Percentiles rank a stretch among this genome's conserved stretches.
Evolutionary conservation across 179 eudicot genomes (phyloP).

Genomic region (Silene vulgaris): DNA sequence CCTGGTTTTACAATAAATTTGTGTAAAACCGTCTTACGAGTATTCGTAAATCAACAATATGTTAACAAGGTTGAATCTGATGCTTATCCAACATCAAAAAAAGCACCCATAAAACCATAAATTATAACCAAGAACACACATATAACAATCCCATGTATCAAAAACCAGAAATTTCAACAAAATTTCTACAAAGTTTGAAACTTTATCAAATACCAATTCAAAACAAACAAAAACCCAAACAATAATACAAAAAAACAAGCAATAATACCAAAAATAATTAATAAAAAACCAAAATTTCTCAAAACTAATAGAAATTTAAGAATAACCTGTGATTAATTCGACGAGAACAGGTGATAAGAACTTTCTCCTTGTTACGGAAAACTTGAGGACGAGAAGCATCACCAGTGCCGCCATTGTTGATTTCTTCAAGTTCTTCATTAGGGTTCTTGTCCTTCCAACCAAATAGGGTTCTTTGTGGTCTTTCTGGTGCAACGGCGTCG

Average conservation of each 20-base stretch:
- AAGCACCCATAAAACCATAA: not conserved
- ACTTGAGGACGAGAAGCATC: not conserved
- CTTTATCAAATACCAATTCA: not conserved
- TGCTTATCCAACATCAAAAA: no score
- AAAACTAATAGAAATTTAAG: not conserved
- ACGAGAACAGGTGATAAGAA: conserved; percentile 75
- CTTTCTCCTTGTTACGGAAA: conserved; percentile 76
- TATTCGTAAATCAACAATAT: no score
- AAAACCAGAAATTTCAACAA: not conserved
- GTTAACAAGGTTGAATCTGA: no score
- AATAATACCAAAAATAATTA: not conserved
- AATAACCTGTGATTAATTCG: conserved; percentile 75
- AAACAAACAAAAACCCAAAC: not conserved
- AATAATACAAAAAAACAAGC: not conserved
- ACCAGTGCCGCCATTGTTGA: conserved; percentile 15
- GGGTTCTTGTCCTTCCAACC: conserved; percentile 37
- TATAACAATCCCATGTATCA: no score
- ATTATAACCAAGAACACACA: not conserved
- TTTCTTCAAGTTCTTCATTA: not conserved
- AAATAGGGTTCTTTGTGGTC: conserved; percentile 35
- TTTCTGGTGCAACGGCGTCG: conserved; percentile 33
- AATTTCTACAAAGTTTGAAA: not conserved
- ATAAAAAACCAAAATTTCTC: not conserved
- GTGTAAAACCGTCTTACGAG: no score
- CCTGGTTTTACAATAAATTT: no score